A percentile compares a stretch with the other conserved stretches of the same genome.
These are phyloP conservation scores for Xylona heveae DNA, from an alignment of 495 filamentous ascomycete species.

Conservation along the genomic window DNA sequence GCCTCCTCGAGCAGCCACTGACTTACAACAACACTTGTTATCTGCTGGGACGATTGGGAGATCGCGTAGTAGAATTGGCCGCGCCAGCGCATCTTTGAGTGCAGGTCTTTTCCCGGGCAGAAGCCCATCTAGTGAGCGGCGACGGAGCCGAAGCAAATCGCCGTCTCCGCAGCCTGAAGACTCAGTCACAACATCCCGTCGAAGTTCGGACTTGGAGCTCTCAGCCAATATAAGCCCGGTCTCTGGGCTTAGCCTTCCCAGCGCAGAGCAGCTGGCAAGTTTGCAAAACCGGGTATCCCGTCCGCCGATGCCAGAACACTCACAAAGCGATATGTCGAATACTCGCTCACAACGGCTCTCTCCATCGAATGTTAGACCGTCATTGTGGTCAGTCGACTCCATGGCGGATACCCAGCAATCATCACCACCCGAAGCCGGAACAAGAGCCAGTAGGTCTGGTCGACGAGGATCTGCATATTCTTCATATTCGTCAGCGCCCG, in stretches of 20 bases:
- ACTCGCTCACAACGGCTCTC: constrained; percentile 7
- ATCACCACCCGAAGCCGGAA: not conserved
- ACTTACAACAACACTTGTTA: not conserved
- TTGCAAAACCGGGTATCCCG: constrained; percentile 8
- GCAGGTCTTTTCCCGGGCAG: too few relatives aligned
- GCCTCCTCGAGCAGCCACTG: not conserved
- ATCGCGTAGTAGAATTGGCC: too few relatives aligned
- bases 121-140: too few relatives aligned
- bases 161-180: not conserved
- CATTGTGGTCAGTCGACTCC: too few relatives aligned
- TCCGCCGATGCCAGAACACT: constrained; percentile 4
- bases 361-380: too few relatives aligned
- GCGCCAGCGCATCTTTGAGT: too few relatives aligned
- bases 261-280: constrained; percentile 11
- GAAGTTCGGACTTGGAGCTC: not conserved
- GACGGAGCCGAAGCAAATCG: not conserved
- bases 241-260: constrained; percentile 4
- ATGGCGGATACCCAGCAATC: not conserved
- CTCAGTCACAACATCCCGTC: not conserved
- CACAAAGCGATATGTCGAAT: constrained; percentile 9
- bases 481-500: constrained; percentile 8
- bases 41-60: not conserved
- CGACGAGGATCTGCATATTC: constrained; percentile 4
- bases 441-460: not conserved
- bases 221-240: not conserved